These are phyloP conservation scores for Rhexocercosporidium sp. DNA, from an alignment of 2,329 filamentous ascomycete genomes.

Conservation along the genomic window DNA sequence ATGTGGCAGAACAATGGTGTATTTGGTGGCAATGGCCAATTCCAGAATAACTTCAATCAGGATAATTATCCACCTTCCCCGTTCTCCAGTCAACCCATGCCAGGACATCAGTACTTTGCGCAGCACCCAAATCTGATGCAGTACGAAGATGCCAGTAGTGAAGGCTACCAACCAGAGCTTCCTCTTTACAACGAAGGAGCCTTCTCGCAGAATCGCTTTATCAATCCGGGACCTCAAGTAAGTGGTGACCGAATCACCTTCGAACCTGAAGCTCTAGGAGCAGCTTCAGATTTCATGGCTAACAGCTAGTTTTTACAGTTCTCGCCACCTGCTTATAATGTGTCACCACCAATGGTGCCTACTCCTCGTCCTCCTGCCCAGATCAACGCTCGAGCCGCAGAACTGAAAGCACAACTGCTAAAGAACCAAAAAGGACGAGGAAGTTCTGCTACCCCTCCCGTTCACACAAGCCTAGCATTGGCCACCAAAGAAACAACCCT, in stretches of 20 bases:
- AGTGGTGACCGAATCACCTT: conserved; percentile 20
- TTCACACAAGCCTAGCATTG: neutral
- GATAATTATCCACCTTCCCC: conserved; percentile 29
- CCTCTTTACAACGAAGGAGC: conserved; percentile 31
- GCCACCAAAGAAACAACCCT: conserved; percentile 19
- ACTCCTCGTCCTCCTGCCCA: conserved; percentile 30
- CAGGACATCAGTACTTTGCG: conserved; percentile 31
- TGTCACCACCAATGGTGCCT: conserved; percentile 20
- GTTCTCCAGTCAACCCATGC: conserved; percentile 20
- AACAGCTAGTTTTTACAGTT: conserved; percentile 31
- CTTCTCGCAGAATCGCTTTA: conserved; percentile 36
- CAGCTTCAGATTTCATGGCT: conserved; percentile 19
- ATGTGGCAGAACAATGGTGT: conserved; percentile 30
- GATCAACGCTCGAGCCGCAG: conserved; percentile 39
- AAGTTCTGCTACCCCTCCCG: conserved; percentile 34
- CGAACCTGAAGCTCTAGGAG: neutral
- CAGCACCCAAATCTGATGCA: conserved; percentile 28
- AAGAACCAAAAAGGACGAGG: conserved; percentile 34
- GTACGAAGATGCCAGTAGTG: conserved; percentile 27
- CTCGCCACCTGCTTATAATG: conserved; percentile 30
- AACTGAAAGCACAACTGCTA: conserved; percentile 41
- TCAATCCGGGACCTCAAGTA: conserved; percentile 33
- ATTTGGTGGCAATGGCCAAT: conserved; percentile 35
- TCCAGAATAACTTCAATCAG: conserved; percentile 36
- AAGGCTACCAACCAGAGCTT: conserved; percentile 32